Evolutionary conservation across 2,329 filamentous ascomycete genomes (phyloP).

Genomic region (Stagonosporopsis cucurbitacearum): DNA sequence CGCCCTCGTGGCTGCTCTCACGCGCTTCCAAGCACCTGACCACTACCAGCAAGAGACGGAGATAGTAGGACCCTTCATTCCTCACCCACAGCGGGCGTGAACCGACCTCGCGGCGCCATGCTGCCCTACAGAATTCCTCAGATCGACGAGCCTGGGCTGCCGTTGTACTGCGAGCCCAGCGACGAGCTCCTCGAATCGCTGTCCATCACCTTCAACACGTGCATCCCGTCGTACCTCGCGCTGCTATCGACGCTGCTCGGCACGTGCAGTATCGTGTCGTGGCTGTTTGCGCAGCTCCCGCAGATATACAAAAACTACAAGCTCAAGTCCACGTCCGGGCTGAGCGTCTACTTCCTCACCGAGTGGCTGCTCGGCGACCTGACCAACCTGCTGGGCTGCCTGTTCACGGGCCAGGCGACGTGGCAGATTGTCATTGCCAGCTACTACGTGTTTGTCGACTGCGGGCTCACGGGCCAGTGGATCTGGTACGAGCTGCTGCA

Average conservation of each 20-base stretch:
- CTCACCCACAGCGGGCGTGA: constrained; percentile 7
- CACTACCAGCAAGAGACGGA: constrained; percentile 1
- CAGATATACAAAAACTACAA: constrained; percentile 74
- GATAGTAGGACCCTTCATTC: constrained; percentile 9
- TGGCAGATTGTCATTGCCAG: constrained; percentile 71
- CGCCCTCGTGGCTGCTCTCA: constrained; percentile 37
- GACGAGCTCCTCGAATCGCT: constrained; percentile 63
- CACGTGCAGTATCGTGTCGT: constrained; percentile 67
- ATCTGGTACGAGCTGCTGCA: constrained; percentile 69
- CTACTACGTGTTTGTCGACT: constrained; percentile 72
- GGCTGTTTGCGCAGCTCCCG: constrained; percentile 73
- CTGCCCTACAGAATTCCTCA: constrained; percentile 43
- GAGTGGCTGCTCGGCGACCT: constrained; percentile 71
- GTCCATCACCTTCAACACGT: constrained; percentile 66
- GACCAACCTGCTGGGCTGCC: constrained; percentile 67
- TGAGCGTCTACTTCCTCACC: constrained; percentile 69
- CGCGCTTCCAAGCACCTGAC: constrained; percentile 36
- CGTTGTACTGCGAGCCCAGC: constrained; percentile 66
- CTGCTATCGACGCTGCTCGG: constrained; percentile 67
- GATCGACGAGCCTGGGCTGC: constrained; percentile 53
- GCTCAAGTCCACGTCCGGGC: constrained; percentile 67
- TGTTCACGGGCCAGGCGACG: constrained; percentile 68
- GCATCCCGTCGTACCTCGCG: constrained; percentile 68
- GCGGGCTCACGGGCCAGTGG: constrained; percentile 67
- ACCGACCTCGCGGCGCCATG: constrained; percentile 27